Percentiles rank a stretch among this genome's conserved stretches.
Conservation (phyloP, 2,329 filamentous ascomycete genomes). For the Dactylellina parvicollis region DNA sequence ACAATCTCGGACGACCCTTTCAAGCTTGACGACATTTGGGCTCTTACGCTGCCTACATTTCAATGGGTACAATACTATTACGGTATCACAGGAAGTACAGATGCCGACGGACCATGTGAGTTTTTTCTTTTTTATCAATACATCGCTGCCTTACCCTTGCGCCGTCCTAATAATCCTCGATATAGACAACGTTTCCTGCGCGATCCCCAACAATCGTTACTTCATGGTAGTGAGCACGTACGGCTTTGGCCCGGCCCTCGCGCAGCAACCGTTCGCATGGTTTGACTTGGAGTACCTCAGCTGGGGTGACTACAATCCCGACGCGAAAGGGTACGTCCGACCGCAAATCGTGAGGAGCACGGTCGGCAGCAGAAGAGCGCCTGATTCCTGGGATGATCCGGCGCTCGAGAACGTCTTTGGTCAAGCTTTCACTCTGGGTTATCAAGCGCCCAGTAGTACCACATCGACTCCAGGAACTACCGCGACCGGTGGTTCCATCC, state of each 20-base stretch:
- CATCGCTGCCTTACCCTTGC: neutral
- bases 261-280: slow-evolving; percentile 29
- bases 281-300: slow-evolving; percentile 5
- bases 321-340: slow-evolving; percentile 13
- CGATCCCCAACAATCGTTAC: slow-evolving; percentile 27
- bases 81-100: slow-evolving; percentile 13
- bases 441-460: slow-evolving; percentile 2
- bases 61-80: slow-evolving; percentile 47
- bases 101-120: slow-evolving; percentile 24
- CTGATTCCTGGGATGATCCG: slow-evolving; percentile 23
- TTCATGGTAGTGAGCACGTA: slow-evolving; percentile 42
- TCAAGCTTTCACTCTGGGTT: slow-evolving; percentile 30
- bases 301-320: slow-evolving; percentile 22
- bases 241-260: slow-evolving; percentile 20
- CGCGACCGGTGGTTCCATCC: neutral
- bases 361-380: slow-evolving; percentile 19
- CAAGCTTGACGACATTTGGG: slow-evolving; percentile 38
- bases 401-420: slow-evolving; percentile 30
- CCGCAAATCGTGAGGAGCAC: slow-evolving; percentile 31
- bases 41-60: slow-evolving; percentile 36
- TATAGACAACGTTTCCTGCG: slow-evolving; percentile 36
- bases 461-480: neutral
- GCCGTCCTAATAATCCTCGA: neutral
- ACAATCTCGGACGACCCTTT: slow-evolving; percentile 14
- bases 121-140: no score